These are phyloP conservation scores for Beauveria bassiana DNA, from an alignment of 2,329 filamentous ascomycete species.

Conservation along the genomic window DNA sequence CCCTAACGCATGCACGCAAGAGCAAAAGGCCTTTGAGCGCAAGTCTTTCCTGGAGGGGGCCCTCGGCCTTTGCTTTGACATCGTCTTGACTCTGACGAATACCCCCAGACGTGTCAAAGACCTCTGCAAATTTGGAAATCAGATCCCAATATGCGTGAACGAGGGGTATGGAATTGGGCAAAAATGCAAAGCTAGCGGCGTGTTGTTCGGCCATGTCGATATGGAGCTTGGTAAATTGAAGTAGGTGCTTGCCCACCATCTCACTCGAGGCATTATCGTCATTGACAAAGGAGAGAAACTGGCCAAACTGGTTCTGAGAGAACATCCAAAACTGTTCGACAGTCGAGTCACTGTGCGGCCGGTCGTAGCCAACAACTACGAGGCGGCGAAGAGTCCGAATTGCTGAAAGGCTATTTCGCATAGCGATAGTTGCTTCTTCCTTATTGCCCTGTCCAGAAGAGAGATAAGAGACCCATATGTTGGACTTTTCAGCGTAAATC, in stretches of 20 bases:
- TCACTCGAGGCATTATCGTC: conserved; percentile 50
- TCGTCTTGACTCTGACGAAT: conserved; percentile 36
- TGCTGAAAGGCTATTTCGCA: conserved; percentile 69
- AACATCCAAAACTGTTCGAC: conserved; percentile 75
- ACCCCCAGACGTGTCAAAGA: conserved; percentile 56
- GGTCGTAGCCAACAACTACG: conserved; percentile 73
- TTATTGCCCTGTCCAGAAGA: conserved; percentile 50
- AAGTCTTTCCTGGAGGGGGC: conserved; percentile 66
- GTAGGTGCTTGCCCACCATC: conserved; percentile 72
- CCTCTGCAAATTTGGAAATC: conserved; percentile 66
- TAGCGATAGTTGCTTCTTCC: conserved; percentile 50
- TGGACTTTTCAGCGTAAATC: conserved; percentile 69
- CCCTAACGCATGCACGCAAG: conserved; percentile 73
- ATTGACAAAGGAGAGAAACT: conserved; percentile 59
- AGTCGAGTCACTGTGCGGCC: conserved; percentile 69
- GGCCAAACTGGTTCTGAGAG: conserved; percentile 69
- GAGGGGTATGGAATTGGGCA: conserved; percentile 72
- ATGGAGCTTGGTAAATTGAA: conserved; percentile 89
- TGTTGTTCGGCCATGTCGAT: conserved; percentile 75
- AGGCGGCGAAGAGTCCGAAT: conserved; percentile 77
- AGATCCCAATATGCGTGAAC: conserved; percentile 81
- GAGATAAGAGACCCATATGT: conserved; percentile 58
- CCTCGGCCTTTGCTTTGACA: conserved; percentile 44
- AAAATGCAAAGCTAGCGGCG: conserved; percentile 71
- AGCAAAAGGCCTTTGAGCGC: conserved; percentile 77